phyloP scores from a whole-genome alignment of 192 early-diverging fungal genomes.

The Mycoemilia scoparia region DNA sequence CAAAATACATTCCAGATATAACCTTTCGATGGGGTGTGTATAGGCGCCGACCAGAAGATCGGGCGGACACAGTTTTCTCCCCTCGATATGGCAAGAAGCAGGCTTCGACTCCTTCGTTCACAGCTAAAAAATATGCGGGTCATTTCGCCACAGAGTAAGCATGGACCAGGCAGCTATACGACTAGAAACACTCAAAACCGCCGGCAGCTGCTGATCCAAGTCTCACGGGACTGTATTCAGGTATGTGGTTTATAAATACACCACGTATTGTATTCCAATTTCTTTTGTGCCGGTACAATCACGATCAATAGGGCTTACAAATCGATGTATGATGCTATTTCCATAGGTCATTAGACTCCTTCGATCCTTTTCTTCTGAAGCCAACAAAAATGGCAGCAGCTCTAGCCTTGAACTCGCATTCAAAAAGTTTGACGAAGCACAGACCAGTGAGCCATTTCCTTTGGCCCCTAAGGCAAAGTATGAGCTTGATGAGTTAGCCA shows the following conservation, averaged over 20 bases:
- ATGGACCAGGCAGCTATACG: constrained; percentile 1
- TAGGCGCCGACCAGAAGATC: constrained; percentile 19
- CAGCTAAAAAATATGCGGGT: constrained; percentile 9
- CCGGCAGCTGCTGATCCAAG: constrained; percentile 5
- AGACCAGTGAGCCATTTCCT: not conserved
- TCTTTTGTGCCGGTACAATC: no score
- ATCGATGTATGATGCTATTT: not conserved
- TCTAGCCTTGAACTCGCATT: not conserved
- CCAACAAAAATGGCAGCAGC: not conserved
- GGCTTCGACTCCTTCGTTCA: constrained; percentile 12
- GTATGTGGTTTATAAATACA: constrained; percentile 7
- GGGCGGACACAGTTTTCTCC: constrained; percentile 13
- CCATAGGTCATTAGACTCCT: not conserved
- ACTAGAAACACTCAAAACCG: constrained; percentile 6
- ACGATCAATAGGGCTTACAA: constrained; percentile 1
- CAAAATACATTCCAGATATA: no score
- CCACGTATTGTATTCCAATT: not conserved
- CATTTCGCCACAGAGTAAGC: constrained; percentile 1
- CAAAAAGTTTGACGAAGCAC: not conserved
- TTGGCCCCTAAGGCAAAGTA: not conserved
- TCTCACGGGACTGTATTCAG: constrained; percentile 22
- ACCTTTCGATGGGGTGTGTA: no score
- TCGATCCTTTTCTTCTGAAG: not conserved
- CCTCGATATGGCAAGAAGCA: constrained; percentile 19
- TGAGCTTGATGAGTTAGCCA: constrained; percentile 15